Evolutionary conservation across 768 basidiomycete genomes (phyloP).

Genomic region (Suillus sp.): DNA sequence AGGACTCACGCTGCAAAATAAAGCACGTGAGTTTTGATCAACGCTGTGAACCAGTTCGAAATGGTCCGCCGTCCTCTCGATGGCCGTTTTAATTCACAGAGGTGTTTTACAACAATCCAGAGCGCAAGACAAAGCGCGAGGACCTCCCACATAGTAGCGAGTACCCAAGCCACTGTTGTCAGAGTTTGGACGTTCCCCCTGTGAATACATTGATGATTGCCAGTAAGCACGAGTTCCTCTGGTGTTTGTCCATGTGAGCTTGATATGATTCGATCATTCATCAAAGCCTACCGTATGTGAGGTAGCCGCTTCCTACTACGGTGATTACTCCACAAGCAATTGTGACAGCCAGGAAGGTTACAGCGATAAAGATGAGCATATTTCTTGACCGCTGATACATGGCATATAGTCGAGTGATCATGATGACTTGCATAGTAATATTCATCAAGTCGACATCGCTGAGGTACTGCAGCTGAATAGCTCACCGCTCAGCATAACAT

Average conservation of each 20-base stretch:
- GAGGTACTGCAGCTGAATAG: background rate
- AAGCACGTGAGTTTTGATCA: slow-evolving; percentile 1
- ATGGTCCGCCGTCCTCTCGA: background rate
- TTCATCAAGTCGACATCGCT: background rate
- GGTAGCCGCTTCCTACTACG: background rate
- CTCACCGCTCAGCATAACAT: slow-evolving; percentile 4
- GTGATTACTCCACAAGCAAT: background rate
- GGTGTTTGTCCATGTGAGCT: background rate
- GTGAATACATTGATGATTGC: background rate
- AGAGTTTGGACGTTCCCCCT: background rate
- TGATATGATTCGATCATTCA: background rate
- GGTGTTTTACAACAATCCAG: background rate
- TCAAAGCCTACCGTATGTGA: background rate
- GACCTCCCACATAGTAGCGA: background rate
- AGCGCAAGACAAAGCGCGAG: background rate
- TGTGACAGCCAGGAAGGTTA: background rate
- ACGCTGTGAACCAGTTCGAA: background rate
- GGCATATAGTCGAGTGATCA: background rate
- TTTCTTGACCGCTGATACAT: slow-evolving; percentile 2
- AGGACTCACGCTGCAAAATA: slow-evolving; percentile 3
- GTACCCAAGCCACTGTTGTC: background rate
- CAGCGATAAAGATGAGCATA: background rate
- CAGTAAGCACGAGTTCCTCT: background rate
- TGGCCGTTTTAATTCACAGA: background rate
- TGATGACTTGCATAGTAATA: background rate